Conservation (phyloP, 2,329 filamentous ascomycete genomes). For the Kalaharituber pfeilii region DNA sequence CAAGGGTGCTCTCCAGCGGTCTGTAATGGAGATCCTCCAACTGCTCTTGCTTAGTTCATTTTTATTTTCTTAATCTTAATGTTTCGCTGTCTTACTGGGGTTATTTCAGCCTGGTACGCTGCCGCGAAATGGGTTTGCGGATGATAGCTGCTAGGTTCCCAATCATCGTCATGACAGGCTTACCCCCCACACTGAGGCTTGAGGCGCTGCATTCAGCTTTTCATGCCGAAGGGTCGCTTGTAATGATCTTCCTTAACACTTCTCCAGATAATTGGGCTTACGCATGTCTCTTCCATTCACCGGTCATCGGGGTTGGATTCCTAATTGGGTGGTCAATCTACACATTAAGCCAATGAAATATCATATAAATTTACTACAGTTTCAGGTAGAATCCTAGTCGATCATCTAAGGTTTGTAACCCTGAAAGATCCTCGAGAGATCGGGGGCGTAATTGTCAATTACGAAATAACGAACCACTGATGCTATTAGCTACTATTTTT, state of each 20-base stretch:
- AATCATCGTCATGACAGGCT: slow-evolving; percentile 10
- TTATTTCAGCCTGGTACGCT: too few relatives aligned
- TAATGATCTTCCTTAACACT: not conserved
- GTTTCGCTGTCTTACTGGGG: too few relatives aligned
- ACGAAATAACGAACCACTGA: too few relatives aligned
- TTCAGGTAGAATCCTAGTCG: not conserved
- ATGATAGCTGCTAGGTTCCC: too few relatives aligned
- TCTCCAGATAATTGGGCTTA: not conserved
- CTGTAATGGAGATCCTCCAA: slow-evolving; percentile 15
- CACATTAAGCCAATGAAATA: not conserved
- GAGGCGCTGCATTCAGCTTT: slow-evolving; percentile 5
- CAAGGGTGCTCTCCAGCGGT: slow-evolving; percentile 14
- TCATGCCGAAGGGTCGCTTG: slow-evolving; percentile 9
- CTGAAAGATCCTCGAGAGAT: not conserved
- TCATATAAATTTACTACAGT: not conserved
- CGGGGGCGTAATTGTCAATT: not conserved
- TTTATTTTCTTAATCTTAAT: too few relatives aligned
- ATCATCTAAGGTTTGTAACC: not conserved
- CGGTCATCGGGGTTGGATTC: not conserved
- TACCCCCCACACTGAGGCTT: slow-evolving; percentile 10
- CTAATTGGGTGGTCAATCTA: not conserved
- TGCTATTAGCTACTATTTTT: too few relatives aligned
- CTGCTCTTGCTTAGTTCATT: too few relatives aligned
- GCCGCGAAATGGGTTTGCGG: slow-evolving; percentile 5
- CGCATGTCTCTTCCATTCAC: not conserved